phyloP scores from a whole-genome alignment of 768 basidiomycete species.

The Hortiboletus flavorubellus region DNA sequence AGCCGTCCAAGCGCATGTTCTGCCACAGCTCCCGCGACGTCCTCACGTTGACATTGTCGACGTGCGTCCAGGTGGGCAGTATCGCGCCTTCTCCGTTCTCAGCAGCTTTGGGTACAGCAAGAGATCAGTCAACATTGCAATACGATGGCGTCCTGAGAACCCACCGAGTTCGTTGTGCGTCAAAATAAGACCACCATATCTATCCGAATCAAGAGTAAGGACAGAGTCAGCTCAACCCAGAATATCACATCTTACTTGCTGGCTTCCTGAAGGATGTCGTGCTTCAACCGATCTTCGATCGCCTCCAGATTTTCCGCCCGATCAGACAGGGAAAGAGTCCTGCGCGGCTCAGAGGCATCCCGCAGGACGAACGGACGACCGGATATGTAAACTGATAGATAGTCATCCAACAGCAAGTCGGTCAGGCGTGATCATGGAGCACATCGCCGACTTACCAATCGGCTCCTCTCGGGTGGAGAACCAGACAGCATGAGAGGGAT shows the following conservation, averaged over 20 bases:
- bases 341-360: slow-evolving; percentile 79
- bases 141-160: slow-evolving; percentile 15
- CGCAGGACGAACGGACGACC: slow-evolving; percentile 91
- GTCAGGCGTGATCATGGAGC: background rate
- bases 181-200: slow-evolving; percentile 85
- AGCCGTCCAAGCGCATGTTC: slow-evolving; percentile 73
- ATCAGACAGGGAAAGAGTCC: slow-evolving; percentile 78
- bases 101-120: slow-evolving; percentile 33
- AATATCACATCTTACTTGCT: slow-evolving; percentile 42
- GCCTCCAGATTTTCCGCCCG: slow-evolving; percentile 94
- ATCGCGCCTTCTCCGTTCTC: slow-evolving; percentile 76
- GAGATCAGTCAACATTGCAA: slow-evolving; percentile 4
- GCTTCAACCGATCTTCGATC: slow-evolving; percentile 84
- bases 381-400: slow-evolving; percentile 67
- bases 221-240: background rate
- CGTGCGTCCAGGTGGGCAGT: slow-evolving; percentile 90
- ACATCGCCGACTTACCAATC: slow-evolving; percentile 53
- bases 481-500: slow-evolving; percentile 83
- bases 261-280: slow-evolving; percentile 87
- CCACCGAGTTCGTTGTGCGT: slow-evolving; percentile 91
- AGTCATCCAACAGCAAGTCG: background rate
- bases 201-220: slow-evolving; percentile 29
- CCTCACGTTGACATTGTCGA: slow-evolving; percentile 77
- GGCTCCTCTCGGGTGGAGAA: slow-evolving; percentile 97
- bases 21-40: slow-evolving; percentile 88